phyloP scores from a whole-genome alignment of 2,329 filamentous ascomycete species.

The Talaromyces pinophilus region DNA sequence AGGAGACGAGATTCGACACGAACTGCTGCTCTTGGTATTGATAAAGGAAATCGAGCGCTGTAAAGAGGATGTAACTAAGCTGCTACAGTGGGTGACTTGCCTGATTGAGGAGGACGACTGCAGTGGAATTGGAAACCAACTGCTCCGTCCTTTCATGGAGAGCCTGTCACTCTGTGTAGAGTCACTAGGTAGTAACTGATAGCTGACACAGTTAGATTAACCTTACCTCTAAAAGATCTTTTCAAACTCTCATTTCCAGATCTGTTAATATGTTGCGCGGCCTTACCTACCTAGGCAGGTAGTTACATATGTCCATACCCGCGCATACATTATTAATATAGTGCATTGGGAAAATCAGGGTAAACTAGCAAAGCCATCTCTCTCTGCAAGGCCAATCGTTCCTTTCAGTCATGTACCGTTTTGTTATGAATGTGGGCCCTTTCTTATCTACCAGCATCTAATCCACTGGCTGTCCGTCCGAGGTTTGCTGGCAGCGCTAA shows the following conservation, averaged over 20 bases:
- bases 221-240: neutral
- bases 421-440: neutral
- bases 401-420: neutral
- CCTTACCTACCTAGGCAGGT: neutral
- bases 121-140: neutral
- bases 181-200: neutral
- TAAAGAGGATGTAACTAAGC: neutral
- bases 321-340: neutral
- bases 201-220: neutral
- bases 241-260: neutral
- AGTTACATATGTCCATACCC: neutral
- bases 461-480: neutral
- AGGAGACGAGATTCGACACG: neutral
- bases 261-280: neutral
- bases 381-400: neutral
- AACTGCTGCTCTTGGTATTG: neutral
- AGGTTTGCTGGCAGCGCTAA: neutral
- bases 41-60: neutral
- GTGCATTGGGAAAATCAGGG: neutral
- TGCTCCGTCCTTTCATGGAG: neutral
- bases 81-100: neutral
- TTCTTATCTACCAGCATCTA: neutral
- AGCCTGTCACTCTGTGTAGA: neutral
- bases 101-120: neutral
- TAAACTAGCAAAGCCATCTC: neutral